phyloP scores from a whole-genome alignment of 2,329 filamentous ascomycete genomes.

The Aureobasidium melanogenum region DNA sequence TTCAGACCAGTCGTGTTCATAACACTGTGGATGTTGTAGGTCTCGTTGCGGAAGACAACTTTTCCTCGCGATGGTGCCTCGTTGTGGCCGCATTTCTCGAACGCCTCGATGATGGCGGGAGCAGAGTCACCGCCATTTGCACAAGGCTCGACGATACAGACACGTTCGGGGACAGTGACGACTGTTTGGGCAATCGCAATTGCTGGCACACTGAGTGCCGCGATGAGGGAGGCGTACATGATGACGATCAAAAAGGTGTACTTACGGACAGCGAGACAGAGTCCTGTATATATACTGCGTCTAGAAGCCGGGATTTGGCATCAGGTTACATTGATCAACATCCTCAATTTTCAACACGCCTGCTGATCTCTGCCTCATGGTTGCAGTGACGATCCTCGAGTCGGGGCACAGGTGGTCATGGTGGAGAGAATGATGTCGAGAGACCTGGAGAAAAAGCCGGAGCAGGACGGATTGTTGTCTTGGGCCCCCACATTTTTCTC shows the following conservation, averaged over 20 bases:
- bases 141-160: conserved; percentile 13
- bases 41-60: conserved; percentile 42
- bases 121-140: conserved; percentile 20
- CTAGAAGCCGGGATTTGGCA: not conserved
- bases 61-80: conserved; percentile 31
- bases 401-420: not conserved
- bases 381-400: not conserved
- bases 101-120: conserved; percentile 43
- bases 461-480: not conserved
- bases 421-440: conserved; percentile 11
- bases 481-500: not conserved
- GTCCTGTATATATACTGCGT: not conserved
- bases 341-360: not conserved
- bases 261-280: not conserved
- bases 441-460: conserved; percentile 7
- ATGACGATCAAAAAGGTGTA: not conserved
- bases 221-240: conserved; percentile 5
- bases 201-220: not conserved
- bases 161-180: not conserved
- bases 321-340: conserved; percentile 1
- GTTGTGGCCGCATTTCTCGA: conserved; percentile 40
- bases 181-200: not conserved
- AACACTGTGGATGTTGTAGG: conserved; percentile 41
- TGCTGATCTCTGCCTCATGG: conserved; percentile 2
- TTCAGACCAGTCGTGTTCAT: conserved; percentile 42